Evolutionary conservation across 495 filamentous ascomycete genomes (phyloP), one percentile per base, ranked within the genome.

Genomic region (Xylaria sp.): DNA sequence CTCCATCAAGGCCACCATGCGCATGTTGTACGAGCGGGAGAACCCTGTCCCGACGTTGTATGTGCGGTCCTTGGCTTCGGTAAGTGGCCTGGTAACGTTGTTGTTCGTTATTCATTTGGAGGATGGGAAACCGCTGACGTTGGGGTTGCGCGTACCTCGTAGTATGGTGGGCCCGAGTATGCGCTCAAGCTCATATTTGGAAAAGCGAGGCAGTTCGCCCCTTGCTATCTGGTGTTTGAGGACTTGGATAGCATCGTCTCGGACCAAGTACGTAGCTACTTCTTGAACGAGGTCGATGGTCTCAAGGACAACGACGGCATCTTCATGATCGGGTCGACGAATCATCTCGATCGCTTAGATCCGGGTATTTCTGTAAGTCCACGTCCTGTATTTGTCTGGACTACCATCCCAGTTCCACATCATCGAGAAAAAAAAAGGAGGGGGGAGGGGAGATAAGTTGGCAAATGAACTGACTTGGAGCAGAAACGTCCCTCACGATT

Each of bases 231-330:
- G 26, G 82, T 81, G 61, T 88, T 87, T 65, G 78, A 81, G 17
- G 79, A 90, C n/a, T 87, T 89, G 71, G 90, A 93, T 79, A 80
- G 81, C 64, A 80, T 93, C 31, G 89, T 89, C 21, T 82, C 80
- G 33, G 82, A 85, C 53, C 70, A 67, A 11, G 85, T 88, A 26
- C 80, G 89, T 15, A 86, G 83, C 67, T 92, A 90, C 79, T 93
- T 93, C 74, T 82, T 93, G 62, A 93, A 93, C 74, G 89, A 93
- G 72, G 85, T 92, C 4, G 90, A 93, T 71, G 91, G 91, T 0
- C 80, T 93, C 26, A 89, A 88, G 71, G 84, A 81, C 71, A 92
- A 92, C 72, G 86, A 91, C 74, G 90, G 89, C 44, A 89, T 92
- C 68, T 82, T 91, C 71, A 90, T 91, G 79, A 79, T 92, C 41